phyloP scores from a whole-genome alignment of 805 yeast genomes.

The Kodamaea nitidulidarum region DNA sequence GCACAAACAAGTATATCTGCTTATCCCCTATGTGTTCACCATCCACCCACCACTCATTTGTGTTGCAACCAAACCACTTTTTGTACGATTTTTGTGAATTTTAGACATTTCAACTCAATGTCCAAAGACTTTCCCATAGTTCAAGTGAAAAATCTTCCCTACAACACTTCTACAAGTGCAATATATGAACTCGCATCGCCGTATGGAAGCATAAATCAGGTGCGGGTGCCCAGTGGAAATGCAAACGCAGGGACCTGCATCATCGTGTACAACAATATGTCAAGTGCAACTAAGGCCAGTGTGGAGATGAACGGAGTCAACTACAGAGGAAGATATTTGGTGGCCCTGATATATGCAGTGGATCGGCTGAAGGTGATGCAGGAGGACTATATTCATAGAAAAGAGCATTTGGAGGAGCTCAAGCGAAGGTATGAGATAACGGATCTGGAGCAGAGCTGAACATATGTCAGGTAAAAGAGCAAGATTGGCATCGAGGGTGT shows the following conservation, averaged over 20 bases:
- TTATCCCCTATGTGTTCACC: too few relatives aligned
- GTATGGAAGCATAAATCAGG: slow-evolving; percentile 54
- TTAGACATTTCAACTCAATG: slow-evolving; percentile 9
- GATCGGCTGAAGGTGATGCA: slow-evolving; percentile 31
- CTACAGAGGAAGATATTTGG: slow-evolving; percentile 54
- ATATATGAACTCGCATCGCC: slow-evolving; percentile 51
- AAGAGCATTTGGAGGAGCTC: slow-evolving; percentile 26
- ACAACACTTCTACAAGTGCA: slow-evolving; percentile 41
- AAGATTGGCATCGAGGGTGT: too few relatives aligned
- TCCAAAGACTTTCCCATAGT: slow-evolving; percentile 39
- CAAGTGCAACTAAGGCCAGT: slow-evolving; percentile 47
- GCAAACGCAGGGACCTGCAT: slow-evolving; percentile 43
- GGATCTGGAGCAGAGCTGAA: not conserved
- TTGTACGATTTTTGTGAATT: not conserved
- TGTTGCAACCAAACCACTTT: too few relatives aligned
- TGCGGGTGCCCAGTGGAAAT: slow-evolving; percentile 35
- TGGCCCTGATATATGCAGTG: slow-evolving; percentile 45
- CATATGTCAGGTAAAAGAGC: not conserved
- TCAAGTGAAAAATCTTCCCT: slow-evolving; percentile 57
- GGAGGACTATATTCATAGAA: slow-evolving; percentile 23
- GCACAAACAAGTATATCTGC: too few relatives aligned
- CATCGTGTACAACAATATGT: slow-evolving; percentile 47
- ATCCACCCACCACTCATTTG: too few relatives aligned
- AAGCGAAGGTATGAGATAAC: slow-evolving; percentile 11
- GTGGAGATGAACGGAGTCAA: slow-evolving; percentile 59